A percentile compares a stretch with the other conserved stretches of the same genome.
These are phyloP conservation scores for Telfairia occidentalis DNA, from an alignment of 331 rosid genomes.

Conservation along the genomic window DNA sequence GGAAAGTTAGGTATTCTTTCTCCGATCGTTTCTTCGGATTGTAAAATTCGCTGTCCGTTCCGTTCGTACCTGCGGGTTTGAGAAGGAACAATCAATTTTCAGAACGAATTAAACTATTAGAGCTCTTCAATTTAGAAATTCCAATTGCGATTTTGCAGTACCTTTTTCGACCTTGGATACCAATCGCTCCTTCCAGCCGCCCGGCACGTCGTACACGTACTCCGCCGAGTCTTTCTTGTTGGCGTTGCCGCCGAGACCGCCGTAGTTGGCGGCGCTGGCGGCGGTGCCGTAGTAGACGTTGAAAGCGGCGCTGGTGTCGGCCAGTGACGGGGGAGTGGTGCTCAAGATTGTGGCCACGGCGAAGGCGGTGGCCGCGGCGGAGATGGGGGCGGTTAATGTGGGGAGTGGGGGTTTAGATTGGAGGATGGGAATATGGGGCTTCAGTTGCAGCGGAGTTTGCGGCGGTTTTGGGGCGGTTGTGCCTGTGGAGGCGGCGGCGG, in stretches of 20 bases:
- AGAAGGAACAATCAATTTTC: neutral
- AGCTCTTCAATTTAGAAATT: neutral
- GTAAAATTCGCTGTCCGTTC: constrained; percentile 82
- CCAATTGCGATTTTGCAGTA: neutral
- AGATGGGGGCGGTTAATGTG: constrained; percentile 37
- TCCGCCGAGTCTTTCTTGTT: constrained; percentile 74
- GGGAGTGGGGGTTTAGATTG: constrained; percentile 27
- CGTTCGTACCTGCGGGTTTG: constrained; percentile 50
- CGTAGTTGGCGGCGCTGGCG: constrained; percentile 83
- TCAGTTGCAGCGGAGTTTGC: constrained; percentile 17
- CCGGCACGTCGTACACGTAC: constrained; percentile 71
- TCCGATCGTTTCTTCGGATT: constrained; percentile 72
- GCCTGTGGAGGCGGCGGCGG: constrained; percentile 20
- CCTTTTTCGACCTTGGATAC: constrained; percentile 90
- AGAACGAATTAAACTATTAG: neutral
- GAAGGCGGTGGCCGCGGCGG: constrained; percentile 40
- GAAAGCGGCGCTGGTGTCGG: constrained; percentile 32
- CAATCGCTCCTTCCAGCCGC: constrained; percentile 79
- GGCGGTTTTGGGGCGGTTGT: constrained; percentile 29
- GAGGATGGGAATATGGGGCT: constrained; percentile 22
- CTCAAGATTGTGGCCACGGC: constrained; percentile 35
- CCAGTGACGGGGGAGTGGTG: constrained; percentile 36
- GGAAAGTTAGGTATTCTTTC: constrained; percentile 68
- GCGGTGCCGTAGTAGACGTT: constrained; percentile 78
- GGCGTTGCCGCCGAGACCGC: constrained; percentile 77